Evolutionary conservation across 2,329 filamentous ascomycete genomes (phyloP).

Genomic region (Trichoderma hamatum): DNA sequence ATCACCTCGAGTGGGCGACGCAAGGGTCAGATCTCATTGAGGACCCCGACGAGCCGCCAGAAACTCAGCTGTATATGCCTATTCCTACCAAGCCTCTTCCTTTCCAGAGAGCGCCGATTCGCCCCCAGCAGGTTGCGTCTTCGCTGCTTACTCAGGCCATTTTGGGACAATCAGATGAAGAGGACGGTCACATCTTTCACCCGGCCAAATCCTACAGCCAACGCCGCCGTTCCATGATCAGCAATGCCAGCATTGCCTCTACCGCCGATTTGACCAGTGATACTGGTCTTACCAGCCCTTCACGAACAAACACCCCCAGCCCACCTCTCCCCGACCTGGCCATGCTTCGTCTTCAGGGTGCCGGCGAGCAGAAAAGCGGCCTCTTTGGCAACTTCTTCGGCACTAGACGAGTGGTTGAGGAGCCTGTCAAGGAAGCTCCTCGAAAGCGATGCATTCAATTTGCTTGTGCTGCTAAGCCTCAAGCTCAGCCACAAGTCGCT

Average conservation of each 20-base stretch:
- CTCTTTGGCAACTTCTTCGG: slow-evolving; percentile 34
- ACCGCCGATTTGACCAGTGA: slow-evolving; percentile 95
- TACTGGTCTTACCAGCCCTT: slow-evolving; percentile 85
- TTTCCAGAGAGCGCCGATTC: slow-evolving; percentile 53
- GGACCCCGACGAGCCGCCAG: slow-evolving; percentile 88
- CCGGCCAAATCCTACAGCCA: slow-evolving; percentile 43
- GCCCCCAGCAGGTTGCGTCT: slow-evolving; percentile 61
- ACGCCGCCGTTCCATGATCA: slow-evolving; percentile 69
- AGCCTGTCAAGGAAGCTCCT: slow-evolving; percentile 36
- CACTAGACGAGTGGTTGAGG: slow-evolving; percentile 46
- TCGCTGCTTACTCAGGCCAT: slow-evolving; percentile 89
- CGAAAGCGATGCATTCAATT: slow-evolving; percentile 93
- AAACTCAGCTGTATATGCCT: slow-evolving; percentile 48
- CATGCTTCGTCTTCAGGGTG: slow-evolving; percentile 46
- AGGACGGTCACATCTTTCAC: slow-evolving; percentile 43
- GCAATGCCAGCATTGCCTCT: slow-evolving; percentile 78
- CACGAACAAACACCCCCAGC: slow-evolving; percentile 84
- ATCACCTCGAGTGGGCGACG: slow-evolving; percentile 40
- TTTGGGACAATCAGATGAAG: slow-evolving; percentile 66
- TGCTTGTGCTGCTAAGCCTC: slow-evolving; percentile 73
- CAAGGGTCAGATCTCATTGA: slow-evolving; percentile 63
- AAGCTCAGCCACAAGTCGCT: slow-evolving; percentile 47
- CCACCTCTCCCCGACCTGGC: slow-evolving; percentile 71
- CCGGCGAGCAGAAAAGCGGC: slow-evolving; percentile 34
- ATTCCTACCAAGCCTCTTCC: slow-evolving; percentile 43